Evolutionary conservation across 257 asterid genomes (phyloP).

Genomic region (Vinca minor): DNA sequence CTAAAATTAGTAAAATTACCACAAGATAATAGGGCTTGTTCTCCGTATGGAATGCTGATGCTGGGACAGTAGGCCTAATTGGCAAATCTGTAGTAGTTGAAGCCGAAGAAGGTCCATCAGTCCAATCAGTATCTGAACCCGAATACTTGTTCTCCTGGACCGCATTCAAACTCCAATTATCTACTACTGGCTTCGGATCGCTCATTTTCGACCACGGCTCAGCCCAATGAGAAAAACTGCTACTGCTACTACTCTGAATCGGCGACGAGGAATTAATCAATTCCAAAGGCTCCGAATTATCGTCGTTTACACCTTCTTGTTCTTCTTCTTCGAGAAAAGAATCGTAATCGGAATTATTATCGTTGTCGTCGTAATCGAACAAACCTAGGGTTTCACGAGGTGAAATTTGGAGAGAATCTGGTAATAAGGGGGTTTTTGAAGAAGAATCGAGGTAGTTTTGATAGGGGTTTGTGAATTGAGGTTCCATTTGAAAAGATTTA

Average conservation of each 20-base stretch:
- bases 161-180: background rate
- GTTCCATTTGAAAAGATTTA: conserved; percentile 18
- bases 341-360: conserved; percentile 18
- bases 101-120: conserved; percentile 11
- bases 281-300: conserved; percentile 16
- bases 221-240: conserved; percentile 21
- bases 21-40: conserved; percentile 13
- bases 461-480: conserved; percentile 2
- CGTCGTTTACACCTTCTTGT: conserved; percentile 17
- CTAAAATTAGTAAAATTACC: conserved; percentile 11
- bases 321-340: conserved; percentile 22
- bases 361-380: conserved; percentile 8
- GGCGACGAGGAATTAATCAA: conserved; percentile 8
- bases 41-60: conserved; percentile 5
- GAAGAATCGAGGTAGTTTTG: conserved; percentile 15
- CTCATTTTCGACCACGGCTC: conserved; percentile 22
- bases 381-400: conserved; percentile 8
- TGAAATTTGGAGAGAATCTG: conserved; percentile 9
- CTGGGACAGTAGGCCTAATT: conserved; percentile 3
- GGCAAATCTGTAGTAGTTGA: conserved; percentile 13
- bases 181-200: conserved; percentile 7
- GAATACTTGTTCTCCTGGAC: conserved; percentile 14
- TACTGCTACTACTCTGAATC: background rate
- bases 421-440: conserved; percentile 30
- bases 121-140: conserved; percentile 16